Percentiles rank a stretch among this genome's conserved stretches.
phyloP scores from a whole-genome alignment of 2,329 filamentous ascomycete genomes.

The Penicillium sp. region DNA sequence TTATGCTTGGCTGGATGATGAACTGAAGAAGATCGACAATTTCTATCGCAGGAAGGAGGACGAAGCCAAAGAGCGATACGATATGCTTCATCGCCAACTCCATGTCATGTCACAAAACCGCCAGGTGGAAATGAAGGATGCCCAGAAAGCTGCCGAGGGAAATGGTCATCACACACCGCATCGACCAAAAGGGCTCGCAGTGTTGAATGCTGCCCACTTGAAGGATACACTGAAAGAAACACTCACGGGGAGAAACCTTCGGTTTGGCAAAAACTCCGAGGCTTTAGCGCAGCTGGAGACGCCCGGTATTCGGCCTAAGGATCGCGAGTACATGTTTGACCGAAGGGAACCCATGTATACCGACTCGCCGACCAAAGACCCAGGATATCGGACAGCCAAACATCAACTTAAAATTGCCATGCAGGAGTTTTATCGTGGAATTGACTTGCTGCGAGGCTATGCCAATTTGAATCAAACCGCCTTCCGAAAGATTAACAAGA shows the following conservation, averaged over 20 bases:
- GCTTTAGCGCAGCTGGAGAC: constrained; percentile 50
- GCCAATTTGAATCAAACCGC: constrained; percentile 87
- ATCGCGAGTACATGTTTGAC: constrained; percentile 31
- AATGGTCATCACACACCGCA: constrained; percentile 26
- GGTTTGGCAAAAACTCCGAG: constrained; percentile 59
- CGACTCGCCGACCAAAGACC: constrained; percentile 54
- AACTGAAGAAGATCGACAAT: constrained; percentile 86
- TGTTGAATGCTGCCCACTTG: constrained; percentile 26
- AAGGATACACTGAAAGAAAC: constrained; percentile 19
- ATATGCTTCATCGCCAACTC: constrained; percentile 75
- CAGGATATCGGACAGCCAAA: constrained; percentile 86
- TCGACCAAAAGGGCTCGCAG: constrained; percentile 26
- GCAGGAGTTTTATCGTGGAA: constrained; percentile 87
- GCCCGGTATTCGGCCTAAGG: constrained; percentile 38
- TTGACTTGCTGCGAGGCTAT: constrained; percentile 91
- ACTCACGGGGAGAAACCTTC: constrained; percentile 46
- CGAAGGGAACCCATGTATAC: constrained; percentile 55
- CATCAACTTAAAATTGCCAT: constrained; percentile 87
- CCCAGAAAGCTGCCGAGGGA: constrained; percentile 33
- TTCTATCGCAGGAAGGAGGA: constrained; percentile 90
- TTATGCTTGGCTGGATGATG: constrained; percentile 77
- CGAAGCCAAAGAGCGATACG: constrained; percentile 73
- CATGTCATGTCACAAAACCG: constrained; percentile 90
- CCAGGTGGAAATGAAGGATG: constrained; percentile 67
- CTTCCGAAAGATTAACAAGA: constrained; percentile 97